Base-by-base conservation (phyloP, 768 basidiomycete genomes). In the Dacryopinax spathularia region DNA sequence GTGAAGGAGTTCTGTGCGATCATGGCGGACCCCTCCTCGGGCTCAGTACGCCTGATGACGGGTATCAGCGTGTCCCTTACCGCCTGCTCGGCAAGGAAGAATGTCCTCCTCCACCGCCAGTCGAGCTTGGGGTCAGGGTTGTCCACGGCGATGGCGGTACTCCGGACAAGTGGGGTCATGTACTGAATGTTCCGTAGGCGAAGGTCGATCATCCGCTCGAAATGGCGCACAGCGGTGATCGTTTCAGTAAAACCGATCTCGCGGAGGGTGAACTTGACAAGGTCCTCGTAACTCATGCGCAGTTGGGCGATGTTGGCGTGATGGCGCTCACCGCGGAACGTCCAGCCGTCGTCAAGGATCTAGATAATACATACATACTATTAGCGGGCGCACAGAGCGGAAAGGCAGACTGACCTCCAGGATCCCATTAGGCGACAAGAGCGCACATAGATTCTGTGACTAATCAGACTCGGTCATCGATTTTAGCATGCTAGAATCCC, bases 341-440 rank as follows among this genome's bases (percentile, higher is more conserved):
- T 56, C 48, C 48, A 56, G 25, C 48, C 48, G 18, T 56, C 48
- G 20, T 56, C 48, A 22, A 56, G 48, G 29, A 56, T 56, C 48
- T 56, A 29, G 29, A 10, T 10, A 6, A n/a, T n/a, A n/a, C n/a
- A n/a, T n/a, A n/a, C n/a, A 29, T 9, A 3, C 9, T 29, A 9
- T 27, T 3, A 56, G 48, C 3, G 25, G 15, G 29, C 7, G 6
- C 3, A 56, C 12, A 27, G 7, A 56, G 9, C 3, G 15, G 48
- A 13, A 22, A 27, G 10, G 29, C 2, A n/a, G 7, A 56, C 29
- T 3, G 25, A 56, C 48, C 25, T 56, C 48, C 9, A 56, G 48
- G 15, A 56, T 56, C 48, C 48, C 48, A 20, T 56, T 56, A 13
- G 25, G 25, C 6, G 13, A 56, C 10, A 56, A 13, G 10, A 56